Conservation (phyloP, 2,329 filamentous ascomycete genomes). For the Ascomycota sp. region DNA sequence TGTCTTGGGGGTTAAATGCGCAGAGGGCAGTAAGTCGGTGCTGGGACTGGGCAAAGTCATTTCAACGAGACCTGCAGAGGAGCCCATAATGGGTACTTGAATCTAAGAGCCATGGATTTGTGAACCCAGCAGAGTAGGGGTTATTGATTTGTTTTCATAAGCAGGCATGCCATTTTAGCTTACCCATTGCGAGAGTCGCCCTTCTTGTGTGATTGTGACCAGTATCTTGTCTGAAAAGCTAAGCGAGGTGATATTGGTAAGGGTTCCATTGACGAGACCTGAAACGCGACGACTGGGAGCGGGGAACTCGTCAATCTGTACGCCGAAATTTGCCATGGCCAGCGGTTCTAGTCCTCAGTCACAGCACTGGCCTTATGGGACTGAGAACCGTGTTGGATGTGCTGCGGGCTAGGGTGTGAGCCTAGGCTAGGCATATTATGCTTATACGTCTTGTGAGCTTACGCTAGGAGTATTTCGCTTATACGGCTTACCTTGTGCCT, state of each 20-base stretch:
- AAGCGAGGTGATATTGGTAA: slow-evolving; percentile 52
- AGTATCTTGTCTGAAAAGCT: slow-evolving; percentile 81
- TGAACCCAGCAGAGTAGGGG: too few relatives aligned
- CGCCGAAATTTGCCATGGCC: slow-evolving; percentile 18
- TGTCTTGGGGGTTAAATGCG: slow-evolving; percentile 69
- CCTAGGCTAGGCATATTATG: too few relatives aligned
- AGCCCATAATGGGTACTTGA: slow-evolving; percentile 56
- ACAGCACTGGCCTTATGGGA: too few relatives aligned
- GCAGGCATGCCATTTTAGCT: slow-evolving; percentile 3
- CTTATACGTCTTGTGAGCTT: too few relatives aligned
- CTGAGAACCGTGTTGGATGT: too few relatives aligned
- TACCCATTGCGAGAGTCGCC: slow-evolving; percentile 83
- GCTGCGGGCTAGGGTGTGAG: too few relatives aligned
- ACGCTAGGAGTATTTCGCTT: too few relatives aligned
- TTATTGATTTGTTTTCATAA: too few relatives aligned
- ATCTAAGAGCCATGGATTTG: slow-evolving; percentile 25
- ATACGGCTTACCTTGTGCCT: too few relatives aligned
- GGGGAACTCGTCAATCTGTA: slow-evolving; percentile 42
- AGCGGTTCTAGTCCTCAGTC: background rate
- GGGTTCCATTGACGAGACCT: slow-evolving; percentile 42
- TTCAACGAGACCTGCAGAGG: slow-evolving; percentile 42
- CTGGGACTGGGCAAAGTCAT: slow-evolving; percentile 29
- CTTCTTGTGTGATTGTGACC: slow-evolving; percentile 71
- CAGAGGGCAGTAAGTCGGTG: slow-evolving; percentile 45
- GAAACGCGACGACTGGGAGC: slow-evolving; percentile 37